phyloP scores from a whole-genome alignment of 1,284 basidiomycete species.

The Ustilago bromivora region DNA sequence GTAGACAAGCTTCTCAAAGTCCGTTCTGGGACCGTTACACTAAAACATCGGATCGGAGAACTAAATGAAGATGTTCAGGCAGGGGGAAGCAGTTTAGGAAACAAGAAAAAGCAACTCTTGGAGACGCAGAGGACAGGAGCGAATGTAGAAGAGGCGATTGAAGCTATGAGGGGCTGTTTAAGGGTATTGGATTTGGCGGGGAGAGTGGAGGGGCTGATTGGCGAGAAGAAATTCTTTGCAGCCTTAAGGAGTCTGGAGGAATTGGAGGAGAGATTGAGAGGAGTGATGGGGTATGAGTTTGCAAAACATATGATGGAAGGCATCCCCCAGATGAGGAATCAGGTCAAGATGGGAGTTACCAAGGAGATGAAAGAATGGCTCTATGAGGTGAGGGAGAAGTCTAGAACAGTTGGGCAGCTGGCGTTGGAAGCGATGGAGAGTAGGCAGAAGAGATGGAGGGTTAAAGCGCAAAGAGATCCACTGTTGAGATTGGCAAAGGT shows the following conservation, averaged over 20 bases:
- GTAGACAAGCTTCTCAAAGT: conserved; percentile 95
- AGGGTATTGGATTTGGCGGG: conserved; percentile 94
- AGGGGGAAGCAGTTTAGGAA: conserved; percentile 58
- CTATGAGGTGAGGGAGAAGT: conserved; percentile 90
- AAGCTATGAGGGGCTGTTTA: conserved; percentile 90
- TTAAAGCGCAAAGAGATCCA: conserved; percentile 62
- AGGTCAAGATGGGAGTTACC: conserved; percentile 92
- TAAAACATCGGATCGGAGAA: conserved; percentile 74
- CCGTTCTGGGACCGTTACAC: conserved; percentile 77
- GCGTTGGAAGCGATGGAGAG: conserved; percentile 91
- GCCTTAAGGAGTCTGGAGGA: conserved; percentile 74
- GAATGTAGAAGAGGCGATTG: conserved; percentile 95
- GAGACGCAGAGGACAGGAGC: conserved; percentile 90
- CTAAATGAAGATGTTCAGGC: conserved; percentile 74
- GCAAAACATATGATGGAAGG: conserved; percentile 91
- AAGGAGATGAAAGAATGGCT: conserved; percentile 97
- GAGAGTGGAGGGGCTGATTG: conserved; percentile 90
- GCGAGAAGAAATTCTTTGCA: conserved; percentile 91
- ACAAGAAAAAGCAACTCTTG: conserved; percentile 71
- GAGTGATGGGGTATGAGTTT: conserved; percentile 85
- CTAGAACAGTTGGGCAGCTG: conserved; percentile 84
- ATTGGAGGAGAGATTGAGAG: conserved; percentile 87
- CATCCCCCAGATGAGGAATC: conserved; percentile 85
- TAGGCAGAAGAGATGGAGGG: conserved; percentile 85
- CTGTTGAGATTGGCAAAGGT: conserved; percentile 79